These are phyloP conservation scores for Polyporus tsugae DNA, from an alignment of 1,284 basidiomycete genomes.

Conservation along the genomic window DNA sequence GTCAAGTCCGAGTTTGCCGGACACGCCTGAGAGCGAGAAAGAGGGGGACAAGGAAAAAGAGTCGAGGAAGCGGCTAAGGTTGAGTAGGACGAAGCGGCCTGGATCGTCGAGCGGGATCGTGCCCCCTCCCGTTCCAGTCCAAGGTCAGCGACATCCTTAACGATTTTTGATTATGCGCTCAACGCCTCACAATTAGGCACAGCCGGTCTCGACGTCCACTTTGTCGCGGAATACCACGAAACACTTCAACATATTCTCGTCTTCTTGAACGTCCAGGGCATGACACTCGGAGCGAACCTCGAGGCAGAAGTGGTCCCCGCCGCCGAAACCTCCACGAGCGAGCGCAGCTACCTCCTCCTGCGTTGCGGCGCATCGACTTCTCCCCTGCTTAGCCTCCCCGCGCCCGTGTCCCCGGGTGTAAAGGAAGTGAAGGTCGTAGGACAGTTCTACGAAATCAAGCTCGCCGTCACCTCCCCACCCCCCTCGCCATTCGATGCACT, in stretches of 20 bases:
- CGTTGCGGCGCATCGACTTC: constrained; percentile 65
- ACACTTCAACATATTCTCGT: constrained; percentile 79
- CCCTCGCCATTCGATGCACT: constrained; percentile 29
- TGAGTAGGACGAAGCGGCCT: constrained; percentile 38
- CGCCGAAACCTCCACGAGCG: constrained; percentile 43
- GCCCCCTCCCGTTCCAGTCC: constrained; percentile 26
- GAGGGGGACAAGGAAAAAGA: constrained; percentile 30
- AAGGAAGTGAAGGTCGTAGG: constrained; percentile 57
- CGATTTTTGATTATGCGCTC: neutral
- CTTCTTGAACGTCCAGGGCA: constrained; percentile 63
- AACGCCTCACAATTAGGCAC: neutral
- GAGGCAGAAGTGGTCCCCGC: constrained; percentile 69
- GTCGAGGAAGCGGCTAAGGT: constrained; percentile 14
- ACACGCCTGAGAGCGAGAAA: constrained; percentile 27
- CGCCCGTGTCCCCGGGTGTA: constrained; percentile 64
- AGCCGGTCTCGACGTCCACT: constrained; percentile 61
- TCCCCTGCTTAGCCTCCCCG: constrained; percentile 71
- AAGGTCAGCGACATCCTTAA: constrained; percentile 25
- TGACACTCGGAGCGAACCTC: constrained; percentile 55
- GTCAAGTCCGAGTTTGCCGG: constrained; percentile 28
- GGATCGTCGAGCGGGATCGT: constrained; percentile 40
- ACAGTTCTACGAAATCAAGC: constrained; percentile 71
- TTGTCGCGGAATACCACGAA: constrained; percentile 88
- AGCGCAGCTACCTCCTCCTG: constrained; percentile 60
- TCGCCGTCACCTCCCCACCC: constrained; percentile 43